Conservation (phyloP, 2,329 filamentous ascomycete species). For the Plectosphaerella plurivora region DNA sequence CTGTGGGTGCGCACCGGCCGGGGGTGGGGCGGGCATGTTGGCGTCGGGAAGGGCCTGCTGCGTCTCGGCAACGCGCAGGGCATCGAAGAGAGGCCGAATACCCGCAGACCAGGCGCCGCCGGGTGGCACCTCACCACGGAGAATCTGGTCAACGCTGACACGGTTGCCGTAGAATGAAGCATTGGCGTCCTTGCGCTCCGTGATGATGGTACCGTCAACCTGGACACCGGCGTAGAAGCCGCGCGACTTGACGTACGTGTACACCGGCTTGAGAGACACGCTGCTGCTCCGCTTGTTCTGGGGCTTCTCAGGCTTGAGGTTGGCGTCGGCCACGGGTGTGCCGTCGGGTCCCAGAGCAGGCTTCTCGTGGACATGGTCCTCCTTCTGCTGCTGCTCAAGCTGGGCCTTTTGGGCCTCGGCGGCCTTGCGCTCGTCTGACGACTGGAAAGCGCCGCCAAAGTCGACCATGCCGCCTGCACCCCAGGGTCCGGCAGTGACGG, state of each 20-base stretch:
- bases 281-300: slow-evolving; percentile 11
- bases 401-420: slow-evolving; percentile 6
- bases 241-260: slow-evolving; percentile 77
- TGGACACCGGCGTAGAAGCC: slow-evolving; percentile 86
- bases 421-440: slow-evolving; percentile 12
- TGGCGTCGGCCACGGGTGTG: slow-evolving; percentile 17
- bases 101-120: slow-evolving; percentile 24
- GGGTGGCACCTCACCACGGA: slow-evolving; percentile 36
- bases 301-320: slow-evolving; percentile 35
- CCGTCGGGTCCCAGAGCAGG: not conserved
- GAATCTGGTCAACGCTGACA: slow-evolving; percentile 40
- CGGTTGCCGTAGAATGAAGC: slow-evolving; percentile 75
- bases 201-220: slow-evolving; percentile 80
- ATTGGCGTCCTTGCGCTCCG: slow-evolving; percentile 85
- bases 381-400: slow-evolving; percentile 4
- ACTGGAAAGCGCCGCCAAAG: slow-evolving; percentile 13
- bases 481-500: slow-evolving; percentile 65
- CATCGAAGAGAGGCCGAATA: slow-evolving; percentile 21
- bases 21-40: slow-evolving; percentile 9
- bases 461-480: slow-evolving; percentile 72
- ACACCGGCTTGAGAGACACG: slow-evolving; percentile 35
- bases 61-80: slow-evolving; percentile 26
- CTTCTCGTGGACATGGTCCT: slow-evolving; percentile 3
- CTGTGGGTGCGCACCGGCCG: not conserved
- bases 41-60: slow-evolving; percentile 11